Conservation (phyloP, 140 eudicot species). For the Ambrosia hybrid region DNA sequence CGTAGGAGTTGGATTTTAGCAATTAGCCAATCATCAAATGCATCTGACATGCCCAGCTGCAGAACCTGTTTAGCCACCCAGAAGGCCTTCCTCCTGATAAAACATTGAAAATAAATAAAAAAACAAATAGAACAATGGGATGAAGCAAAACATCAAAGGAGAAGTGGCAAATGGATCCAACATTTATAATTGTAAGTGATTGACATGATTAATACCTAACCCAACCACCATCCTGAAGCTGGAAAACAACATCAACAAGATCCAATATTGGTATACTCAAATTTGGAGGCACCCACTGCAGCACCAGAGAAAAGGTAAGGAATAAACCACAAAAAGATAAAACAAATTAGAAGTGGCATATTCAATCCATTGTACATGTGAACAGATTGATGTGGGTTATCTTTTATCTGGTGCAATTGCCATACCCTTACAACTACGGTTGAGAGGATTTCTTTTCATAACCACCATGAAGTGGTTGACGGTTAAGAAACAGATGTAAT, state of each 20-base stretch:
- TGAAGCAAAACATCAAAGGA: conserved; percentile 6
- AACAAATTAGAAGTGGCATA: not conserved
- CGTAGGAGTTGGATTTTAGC: conserved; percentile 86
- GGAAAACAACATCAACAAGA: conserved; percentile 97
- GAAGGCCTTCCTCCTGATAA: conserved; percentile 79
- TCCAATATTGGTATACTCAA: conserved; percentile 79
- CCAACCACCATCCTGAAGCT: conserved; percentile 99
- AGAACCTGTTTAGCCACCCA: conserved; percentile 97
- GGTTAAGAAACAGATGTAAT: not conserved
- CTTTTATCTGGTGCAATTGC: not conserved
- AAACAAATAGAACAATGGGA: not conserved
- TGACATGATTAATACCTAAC: conserved; percentile 55
- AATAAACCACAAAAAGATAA: conserved; percentile 2
- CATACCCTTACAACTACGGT: not conserved
- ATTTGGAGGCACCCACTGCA: conserved; percentile 98
- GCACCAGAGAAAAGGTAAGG: conserved; percentile 17
- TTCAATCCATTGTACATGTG: conserved; percentile 5
- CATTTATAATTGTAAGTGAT: conserved; percentile 5
- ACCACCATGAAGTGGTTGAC: not conserved
- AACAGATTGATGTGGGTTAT: conserved; percentile 7
- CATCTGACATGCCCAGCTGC: conserved; percentile 98
- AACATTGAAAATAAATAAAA: conserved; percentile 6
- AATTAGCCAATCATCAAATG: conserved; percentile 97
- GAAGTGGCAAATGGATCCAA: conserved; percentile 20
- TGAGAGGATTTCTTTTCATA: conserved; percentile 1